Conservation (phyloP, 1,284 basidiomycete species). For the Ustilago trichophora region DNA sequence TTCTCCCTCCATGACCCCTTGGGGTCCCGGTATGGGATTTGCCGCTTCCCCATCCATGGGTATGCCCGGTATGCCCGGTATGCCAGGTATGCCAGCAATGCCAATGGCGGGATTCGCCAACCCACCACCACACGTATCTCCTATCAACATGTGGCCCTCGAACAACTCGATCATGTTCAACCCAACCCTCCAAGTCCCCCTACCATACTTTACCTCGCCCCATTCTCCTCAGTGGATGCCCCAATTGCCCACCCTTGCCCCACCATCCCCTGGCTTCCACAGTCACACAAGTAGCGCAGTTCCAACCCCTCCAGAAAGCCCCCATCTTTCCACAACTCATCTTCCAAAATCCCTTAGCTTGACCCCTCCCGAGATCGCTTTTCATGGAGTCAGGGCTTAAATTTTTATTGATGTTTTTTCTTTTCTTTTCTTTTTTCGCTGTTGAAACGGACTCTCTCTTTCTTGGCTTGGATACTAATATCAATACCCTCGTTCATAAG, state of each 20-base stretch:
- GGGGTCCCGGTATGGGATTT: conserved; percentile 9
- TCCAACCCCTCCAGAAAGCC: conserved; percentile 41
- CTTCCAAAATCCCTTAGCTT: too few species aligned
- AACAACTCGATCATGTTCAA: conserved; percentile 22
- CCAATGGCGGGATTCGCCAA: not conserved
- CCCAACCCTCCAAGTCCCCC: conserved; percentile 20
- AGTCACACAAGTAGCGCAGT: conserved; percentile 19
- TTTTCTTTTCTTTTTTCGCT: too few species aligned
- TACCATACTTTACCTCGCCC: conserved; percentile 17
- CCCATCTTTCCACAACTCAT: too few species aligned
- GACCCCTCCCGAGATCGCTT: too few species aligned
- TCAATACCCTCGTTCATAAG: too few species aligned
- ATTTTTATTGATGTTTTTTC: too few species aligned
- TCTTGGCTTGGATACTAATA: too few species aligned
- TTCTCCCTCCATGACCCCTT: conserved; percentile 5
- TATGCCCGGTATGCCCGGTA: not conserved
- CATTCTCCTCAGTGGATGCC: not conserved
- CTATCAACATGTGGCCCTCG: conserved; percentile 1
- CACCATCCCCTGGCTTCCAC: conserved; percentile 30
- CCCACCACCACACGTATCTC: conserved; percentile 4
- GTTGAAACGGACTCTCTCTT: too few species aligned
- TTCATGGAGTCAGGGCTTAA: too few species aligned
- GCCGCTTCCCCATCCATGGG: conserved; percentile 8
- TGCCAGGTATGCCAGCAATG: conserved; percentile 1
- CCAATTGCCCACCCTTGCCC: conserved; percentile 31